Conservation (phyloP, 2,329 filamentous ascomycete genomes). For the Hymenoscyphus occultus region DNA sequence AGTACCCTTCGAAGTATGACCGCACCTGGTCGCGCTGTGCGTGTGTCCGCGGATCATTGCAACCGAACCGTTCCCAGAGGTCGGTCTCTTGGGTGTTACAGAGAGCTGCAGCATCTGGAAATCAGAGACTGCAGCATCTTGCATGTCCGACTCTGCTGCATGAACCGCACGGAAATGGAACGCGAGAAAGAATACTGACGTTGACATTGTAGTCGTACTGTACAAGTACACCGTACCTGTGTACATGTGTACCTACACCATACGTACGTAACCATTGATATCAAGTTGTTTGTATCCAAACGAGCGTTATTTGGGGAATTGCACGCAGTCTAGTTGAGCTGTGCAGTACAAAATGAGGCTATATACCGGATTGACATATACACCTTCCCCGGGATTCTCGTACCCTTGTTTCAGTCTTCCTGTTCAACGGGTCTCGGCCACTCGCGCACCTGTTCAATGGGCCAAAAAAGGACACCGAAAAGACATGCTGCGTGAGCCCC, state of each 20-base stretch:
- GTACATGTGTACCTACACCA: background rate
- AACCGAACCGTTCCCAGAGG: constrained; percentile 4
- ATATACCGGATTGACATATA: constrained; percentile 6
- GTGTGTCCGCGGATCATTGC: background rate
- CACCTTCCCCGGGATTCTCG: background rate
- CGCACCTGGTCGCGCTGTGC: background rate
- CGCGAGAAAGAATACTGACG: background rate
- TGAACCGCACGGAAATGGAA: constrained; percentile 6
- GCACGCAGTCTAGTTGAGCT: background rate
- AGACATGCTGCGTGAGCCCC: background rate
- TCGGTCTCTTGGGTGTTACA: constrained; percentile 7
- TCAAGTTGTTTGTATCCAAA: constrained; percentile 5
- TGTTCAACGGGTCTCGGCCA: constrained; percentile 8
- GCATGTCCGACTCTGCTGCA: constrained; percentile 5
- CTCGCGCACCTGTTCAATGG: background rate
- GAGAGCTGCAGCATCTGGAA: constrained; percentile 6
- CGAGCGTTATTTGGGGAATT: background rate
- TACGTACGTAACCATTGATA: background rate
- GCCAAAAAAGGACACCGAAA: background rate
- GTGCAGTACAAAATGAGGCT: background rate
- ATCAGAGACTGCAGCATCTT: constrained; percentile 5
- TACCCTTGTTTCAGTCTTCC: constrained; percentile 3
- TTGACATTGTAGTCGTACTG: background rate
- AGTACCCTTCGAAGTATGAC: too few species aligned
- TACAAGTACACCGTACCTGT: background rate